A percentile compares a stretch with the other conserved stretches of the same genome.
Evolutionary conservation across 1,139 yeast genomes (phyloP).

Genomic region (Hyphopichia wangnamkhiaoensis): DNA sequence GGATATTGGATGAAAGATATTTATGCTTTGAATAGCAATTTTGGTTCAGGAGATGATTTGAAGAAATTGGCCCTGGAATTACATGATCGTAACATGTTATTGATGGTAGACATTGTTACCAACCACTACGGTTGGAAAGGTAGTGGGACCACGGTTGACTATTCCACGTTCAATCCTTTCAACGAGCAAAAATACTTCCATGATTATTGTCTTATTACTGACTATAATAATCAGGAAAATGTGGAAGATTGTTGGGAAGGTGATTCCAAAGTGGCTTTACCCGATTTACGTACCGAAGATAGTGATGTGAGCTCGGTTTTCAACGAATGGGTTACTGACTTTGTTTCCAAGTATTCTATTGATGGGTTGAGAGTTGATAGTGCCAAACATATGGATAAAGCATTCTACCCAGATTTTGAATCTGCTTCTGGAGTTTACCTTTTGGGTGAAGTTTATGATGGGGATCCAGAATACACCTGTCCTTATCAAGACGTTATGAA

Average conservation of each 20-base stretch:
- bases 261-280: conserved; percentile 2
- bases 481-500: conserved; percentile 5
- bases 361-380: conserved; percentile 4
- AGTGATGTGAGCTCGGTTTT: background rate
- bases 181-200: conserved; percentile 5
- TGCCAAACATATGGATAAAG: conserved; percentile 4
- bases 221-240: conserved; percentile 1
- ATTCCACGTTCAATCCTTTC: conserved; percentile 3
- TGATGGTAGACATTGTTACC: conserved; percentile 5
- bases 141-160: background rate
- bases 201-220: conserved; percentile 3
- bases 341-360: conserved; percentile 4
- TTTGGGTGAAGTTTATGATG: conserved; percentile 3
- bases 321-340: conserved; percentile 1
- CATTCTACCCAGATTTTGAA: background rate
- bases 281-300: conserved; percentile 1
- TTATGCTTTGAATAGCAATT: conserved; percentile 1
- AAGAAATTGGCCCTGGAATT: conserved; percentile 3
- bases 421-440: conserved; percentile 2
- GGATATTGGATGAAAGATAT: conserved; percentile 6
- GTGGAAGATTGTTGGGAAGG: conserved; percentile 6
- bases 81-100: conserved; percentile 2
- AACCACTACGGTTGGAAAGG: conserved; percentile 5
- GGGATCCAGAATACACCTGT: conserved; percentile 3
- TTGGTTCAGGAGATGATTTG: conserved; percentile 5